Percentiles rank a stretch among this genome's conserved stretches.
Evolutionary conservation across 2,329 filamentous ascomycete genomes (phyloP).

Genomic region (Dactylellina leptospora): DNA sequence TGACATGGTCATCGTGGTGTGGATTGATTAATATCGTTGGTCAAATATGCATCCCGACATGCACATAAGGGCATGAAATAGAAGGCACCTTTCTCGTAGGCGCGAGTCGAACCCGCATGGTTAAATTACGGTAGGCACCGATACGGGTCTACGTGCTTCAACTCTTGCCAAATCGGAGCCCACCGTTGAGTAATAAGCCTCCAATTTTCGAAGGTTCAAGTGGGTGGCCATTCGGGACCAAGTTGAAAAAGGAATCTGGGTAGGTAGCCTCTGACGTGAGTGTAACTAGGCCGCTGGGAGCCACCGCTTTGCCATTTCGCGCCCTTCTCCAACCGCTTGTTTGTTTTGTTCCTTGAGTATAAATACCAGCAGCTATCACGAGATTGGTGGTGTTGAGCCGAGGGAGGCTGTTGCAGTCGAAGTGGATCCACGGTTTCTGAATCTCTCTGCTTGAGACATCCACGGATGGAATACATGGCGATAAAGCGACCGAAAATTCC

Average conservation of each 20-base stretch:
- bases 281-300: constrained; percentile 26
- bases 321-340: too few species aligned
- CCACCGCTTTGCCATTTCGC: too few species aligned
- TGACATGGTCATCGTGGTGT: constrained; percentile 29
- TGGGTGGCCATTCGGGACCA: constrained; percentile 14
- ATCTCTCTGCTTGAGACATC: constrained; percentile 31
- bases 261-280: constrained; percentile 29
- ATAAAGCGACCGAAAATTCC: neutral
- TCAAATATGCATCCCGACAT: constrained; percentile 8
- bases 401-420: constrained; percentile 33
- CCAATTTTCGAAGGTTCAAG: neutral
- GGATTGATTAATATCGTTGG: constrained; percentile 13
- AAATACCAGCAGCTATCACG: constrained; percentile 34
- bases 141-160: constrained; percentile 3
- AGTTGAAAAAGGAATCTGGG: constrained; percentile 37
- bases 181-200: constrained; percentile 8
- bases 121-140: constrained; percentile 51
- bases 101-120: constrained; percentile 30
- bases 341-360: too few species aligned
- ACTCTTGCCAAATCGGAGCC: constrained; percentile 38
- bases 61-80: constrained; percentile 12
- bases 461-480: constrained; percentile 16
- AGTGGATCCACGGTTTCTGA: constrained; percentile 42
- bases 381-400: constrained; percentile 37
- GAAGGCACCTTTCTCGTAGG: constrained; percentile 20